Evolutionary conservation across 2,329 filamentous ascomycete species (phyloP).

Genomic region (Paradendryphiella salina): DNA sequence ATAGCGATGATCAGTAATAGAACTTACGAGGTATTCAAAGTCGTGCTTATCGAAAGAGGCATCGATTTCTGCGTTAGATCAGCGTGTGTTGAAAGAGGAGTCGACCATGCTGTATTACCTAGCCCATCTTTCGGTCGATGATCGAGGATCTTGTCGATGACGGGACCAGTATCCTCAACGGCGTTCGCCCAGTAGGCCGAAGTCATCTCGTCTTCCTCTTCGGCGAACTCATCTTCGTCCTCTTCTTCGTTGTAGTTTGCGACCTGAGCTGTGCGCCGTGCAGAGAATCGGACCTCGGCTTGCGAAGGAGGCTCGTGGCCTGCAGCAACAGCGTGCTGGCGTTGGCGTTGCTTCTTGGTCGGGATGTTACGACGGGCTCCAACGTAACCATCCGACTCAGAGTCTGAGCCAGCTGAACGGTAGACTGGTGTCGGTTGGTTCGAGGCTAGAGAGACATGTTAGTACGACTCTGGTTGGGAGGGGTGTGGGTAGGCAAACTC

Average conservation of each 20-base stretch:
- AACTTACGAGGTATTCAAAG: slow-evolving; percentile 72
- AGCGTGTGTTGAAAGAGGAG: slow-evolving; percentile 13
- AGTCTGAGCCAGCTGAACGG: slow-evolving; percentile 65
- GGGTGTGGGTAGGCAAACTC: slow-evolving; percentile 54
- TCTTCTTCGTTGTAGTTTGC: slow-evolving; percentile 71
- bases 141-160: slow-evolving; percentile 88
- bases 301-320: slow-evolving; percentile 65
- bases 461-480: slow-evolving; percentile 20
- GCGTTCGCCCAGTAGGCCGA: slow-evolving; percentile 71
- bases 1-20: slow-evolving; percentile 21
- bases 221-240: slow-evolving; percentile 57
- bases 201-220: slow-evolving; percentile 64
- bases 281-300: slow-evolving; percentile 89
- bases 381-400: slow-evolving; percentile 69
- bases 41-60: slow-evolving; percentile 63
- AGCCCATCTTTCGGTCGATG: slow-evolving; percentile 74
- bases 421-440: slow-evolving; percentile 54
- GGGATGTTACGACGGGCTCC: slow-evolving; percentile 68
- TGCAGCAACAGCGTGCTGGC: slow-evolving; percentile 66
- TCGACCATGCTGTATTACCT: slow-evolving; percentile 36
- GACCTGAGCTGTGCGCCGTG: slow-evolving; percentile 76
- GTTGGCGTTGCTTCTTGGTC: slow-evolving; percentile 75
- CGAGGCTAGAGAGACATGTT: slow-evolving; percentile 60
- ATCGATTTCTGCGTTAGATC: slow-evolving; percentile 40
- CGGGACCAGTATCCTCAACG: slow-evolving; percentile 76